Conservation (phyloP, 2,329 filamentous ascomycete genomes). For the Colletotrichum aenigma region DNA sequence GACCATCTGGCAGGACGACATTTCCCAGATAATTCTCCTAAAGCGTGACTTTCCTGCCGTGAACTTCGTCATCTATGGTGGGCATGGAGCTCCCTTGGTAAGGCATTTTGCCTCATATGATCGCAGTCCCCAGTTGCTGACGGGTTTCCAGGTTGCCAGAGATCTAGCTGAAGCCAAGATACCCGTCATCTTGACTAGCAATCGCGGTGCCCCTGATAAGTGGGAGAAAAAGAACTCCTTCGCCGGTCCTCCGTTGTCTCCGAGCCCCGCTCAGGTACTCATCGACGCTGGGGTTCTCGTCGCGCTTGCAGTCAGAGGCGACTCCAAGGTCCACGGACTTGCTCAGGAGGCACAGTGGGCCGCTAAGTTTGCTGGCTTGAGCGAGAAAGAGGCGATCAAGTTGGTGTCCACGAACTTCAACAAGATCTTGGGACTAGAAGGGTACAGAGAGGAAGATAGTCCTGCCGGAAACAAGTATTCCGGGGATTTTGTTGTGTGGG, state of each 20-base stretch:
- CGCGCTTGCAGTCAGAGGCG: conserved; percentile 23
- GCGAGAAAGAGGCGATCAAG: conserved; percentile 33
- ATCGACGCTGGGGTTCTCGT: background rate
- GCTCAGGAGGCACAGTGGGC: conserved; percentile 41
- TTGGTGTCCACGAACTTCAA: conserved; percentile 45
- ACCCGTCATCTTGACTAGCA: conserved; percentile 44
- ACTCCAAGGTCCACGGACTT: conserved; percentile 41
- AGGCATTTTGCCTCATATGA: background rate
- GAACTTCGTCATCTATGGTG: conserved; percentile 41
- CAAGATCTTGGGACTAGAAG: conserved; percentile 39
- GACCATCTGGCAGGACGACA: conserved; percentile 34
- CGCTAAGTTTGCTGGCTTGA: conserved; percentile 40
- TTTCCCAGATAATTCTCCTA: conserved; percentile 40
- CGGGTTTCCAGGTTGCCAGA: conserved; percentile 32
- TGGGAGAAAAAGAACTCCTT: conserved; percentile 41
- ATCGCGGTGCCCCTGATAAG: conserved; percentile 33
- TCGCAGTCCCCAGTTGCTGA: accelerated
- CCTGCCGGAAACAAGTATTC: conserved; percentile 1
- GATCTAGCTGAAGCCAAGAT: conserved; percentile 41
- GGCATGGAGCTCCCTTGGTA: conserved; percentile 38
- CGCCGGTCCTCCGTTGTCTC: conserved; percentile 43
- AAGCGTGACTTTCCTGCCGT: conserved; percentile 35
- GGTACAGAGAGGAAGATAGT: background rate
- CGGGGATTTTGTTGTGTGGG: conserved; percentile 44
- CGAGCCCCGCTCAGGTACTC: conserved; percentile 31